phyloP scores from a whole-genome alignment of 1,284 basidiomycete species.

The Austroboletus niveus region DNA sequence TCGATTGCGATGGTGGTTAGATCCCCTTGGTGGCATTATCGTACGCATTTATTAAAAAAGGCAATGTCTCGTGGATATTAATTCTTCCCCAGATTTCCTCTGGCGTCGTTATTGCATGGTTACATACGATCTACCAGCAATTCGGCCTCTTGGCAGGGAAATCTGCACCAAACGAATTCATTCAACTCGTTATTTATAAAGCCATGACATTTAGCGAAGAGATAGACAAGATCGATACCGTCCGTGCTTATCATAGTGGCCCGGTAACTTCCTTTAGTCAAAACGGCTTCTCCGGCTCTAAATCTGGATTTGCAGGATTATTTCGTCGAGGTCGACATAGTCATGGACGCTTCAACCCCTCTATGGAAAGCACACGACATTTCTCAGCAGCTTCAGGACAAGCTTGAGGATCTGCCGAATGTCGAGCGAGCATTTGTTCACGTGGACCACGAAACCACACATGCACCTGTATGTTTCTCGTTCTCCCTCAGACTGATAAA shows the following conservation, averaged over 20 bases:
- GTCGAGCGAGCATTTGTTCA: conserved; percentile 94
- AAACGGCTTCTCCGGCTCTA: not conserved
- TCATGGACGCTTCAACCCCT: conserved; percentile 88
- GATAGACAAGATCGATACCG: conserved; percentile 87
- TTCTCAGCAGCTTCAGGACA: conserved; percentile 90
- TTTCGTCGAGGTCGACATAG: conserved; percentile 94
- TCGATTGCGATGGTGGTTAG: conserved; percentile 83
- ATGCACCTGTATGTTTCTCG: conserved; percentile 60
- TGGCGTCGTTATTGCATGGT: conserved; percentile 84
- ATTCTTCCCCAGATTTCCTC: conserved; percentile 59
- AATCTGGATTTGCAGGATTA: conserved; percentile 55
- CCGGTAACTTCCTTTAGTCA: conserved; percentile 43
- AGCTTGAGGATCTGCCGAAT: conserved; percentile 87
- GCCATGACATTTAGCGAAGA: conserved; percentile 84
- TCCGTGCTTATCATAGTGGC: conserved; percentile 83
- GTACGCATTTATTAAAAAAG: conserved; percentile 40
- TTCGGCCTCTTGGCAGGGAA: conserved; percentile 90
- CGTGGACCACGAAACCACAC: conserved; percentile 89
- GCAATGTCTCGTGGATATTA: conserved; percentile 4
- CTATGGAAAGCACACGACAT: conserved; percentile 92
- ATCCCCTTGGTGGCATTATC: conserved; percentile 78
- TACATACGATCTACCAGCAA: conserved; percentile 70
- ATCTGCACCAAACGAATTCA: conserved; percentile 87
- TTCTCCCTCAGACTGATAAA: not conserved
- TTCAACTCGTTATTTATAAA: conserved; percentile 92